These are phyloP conservation scores for Cercospora sp. DNA, from an alignment of 2,329 filamentous ascomycete species.

Conservation along the genomic window DNA sequence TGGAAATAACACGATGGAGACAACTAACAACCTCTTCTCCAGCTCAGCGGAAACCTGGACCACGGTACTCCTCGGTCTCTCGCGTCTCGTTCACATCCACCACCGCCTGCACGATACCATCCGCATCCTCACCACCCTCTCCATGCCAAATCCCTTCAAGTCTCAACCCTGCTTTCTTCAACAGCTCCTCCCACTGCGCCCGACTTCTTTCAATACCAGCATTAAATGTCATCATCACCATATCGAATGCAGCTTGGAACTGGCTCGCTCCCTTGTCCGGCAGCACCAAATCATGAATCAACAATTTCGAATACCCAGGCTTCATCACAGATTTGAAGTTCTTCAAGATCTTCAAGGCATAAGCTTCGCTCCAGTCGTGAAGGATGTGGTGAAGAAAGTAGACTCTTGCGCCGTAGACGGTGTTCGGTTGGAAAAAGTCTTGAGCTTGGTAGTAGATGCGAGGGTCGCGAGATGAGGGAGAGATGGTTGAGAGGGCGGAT, in stretches of 20 bases:
- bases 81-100: background rate
- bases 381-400: background rate
- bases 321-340: background rate
- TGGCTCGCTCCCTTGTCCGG: background rate
- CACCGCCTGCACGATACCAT: background rate
- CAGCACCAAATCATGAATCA: background rate
- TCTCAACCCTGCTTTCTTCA: background rate
- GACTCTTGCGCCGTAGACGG: background rate
- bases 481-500: background rate
- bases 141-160: background rate
- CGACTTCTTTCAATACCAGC: background rate
- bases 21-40: background rate
- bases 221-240: background rate
- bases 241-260: background rate
- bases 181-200: background rate
- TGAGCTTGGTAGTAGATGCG: background rate
- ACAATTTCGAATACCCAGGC: background rate
- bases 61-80: background rate
- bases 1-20: background rate
- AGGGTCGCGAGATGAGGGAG: background rate
- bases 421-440: background rate
- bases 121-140: background rate
- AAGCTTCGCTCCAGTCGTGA: background rate
- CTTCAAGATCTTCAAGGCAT: background rate
- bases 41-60: background rate